These are phyloP conservation scores for Ustilago crameri DNA, from an alignment of 1,284 basidiomycete genomes.

Conservation along the genomic window DNA sequence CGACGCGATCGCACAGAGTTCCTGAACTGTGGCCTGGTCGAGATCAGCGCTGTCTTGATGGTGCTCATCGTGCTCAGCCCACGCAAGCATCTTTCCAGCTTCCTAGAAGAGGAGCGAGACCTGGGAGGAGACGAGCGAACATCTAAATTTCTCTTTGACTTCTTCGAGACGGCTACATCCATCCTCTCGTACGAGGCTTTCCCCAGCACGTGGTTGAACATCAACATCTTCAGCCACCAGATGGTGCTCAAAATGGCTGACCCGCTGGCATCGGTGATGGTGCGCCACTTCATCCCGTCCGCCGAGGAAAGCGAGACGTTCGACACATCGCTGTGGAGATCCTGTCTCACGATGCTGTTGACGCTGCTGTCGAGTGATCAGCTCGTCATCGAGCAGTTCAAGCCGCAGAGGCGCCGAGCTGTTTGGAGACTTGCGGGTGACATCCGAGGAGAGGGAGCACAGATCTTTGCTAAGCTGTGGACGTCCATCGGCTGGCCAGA, in stretches of 20 bases:
- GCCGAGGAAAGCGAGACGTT: constrained; percentile 75
- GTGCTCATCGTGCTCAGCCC: constrained; percentile 84
- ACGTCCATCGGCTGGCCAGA: constrained; percentile 74
- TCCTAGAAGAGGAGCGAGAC: constrained; percentile 71
- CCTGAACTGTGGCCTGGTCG: constrained; percentile 85
- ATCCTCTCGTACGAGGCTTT: constrained; percentile 89
- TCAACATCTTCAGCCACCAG: constrained; percentile 88
- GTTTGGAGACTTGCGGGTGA: constrained; percentile 96
- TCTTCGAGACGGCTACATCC: constrained; percentile 84
- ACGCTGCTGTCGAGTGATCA: constrained; percentile 88
- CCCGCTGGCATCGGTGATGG: constrained; percentile 80
- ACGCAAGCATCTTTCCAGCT: constrained; percentile 79
- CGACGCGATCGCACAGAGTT: constrained; percentile 42
- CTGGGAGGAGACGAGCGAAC: constrained; percentile 69
- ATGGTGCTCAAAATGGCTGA: constrained; percentile 89
- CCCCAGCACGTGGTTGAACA: constrained; percentile 90
- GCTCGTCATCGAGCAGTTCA: constrained; percentile 91
- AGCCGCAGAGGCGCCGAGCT: constrained; percentile 88
- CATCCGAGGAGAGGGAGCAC: constrained; percentile 88
- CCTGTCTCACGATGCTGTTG: constrained; percentile 83
- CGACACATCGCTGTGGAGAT: constrained; percentile 82
- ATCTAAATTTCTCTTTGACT: constrained; percentile 77
- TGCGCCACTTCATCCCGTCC: constrained; percentile 82
- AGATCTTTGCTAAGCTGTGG: constrained; percentile 86
- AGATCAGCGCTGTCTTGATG: constrained; percentile 85